Evolutionary conservation across 75 land plant genomes (phyloP).

Genomic region (Larix kaempferi): DNA sequence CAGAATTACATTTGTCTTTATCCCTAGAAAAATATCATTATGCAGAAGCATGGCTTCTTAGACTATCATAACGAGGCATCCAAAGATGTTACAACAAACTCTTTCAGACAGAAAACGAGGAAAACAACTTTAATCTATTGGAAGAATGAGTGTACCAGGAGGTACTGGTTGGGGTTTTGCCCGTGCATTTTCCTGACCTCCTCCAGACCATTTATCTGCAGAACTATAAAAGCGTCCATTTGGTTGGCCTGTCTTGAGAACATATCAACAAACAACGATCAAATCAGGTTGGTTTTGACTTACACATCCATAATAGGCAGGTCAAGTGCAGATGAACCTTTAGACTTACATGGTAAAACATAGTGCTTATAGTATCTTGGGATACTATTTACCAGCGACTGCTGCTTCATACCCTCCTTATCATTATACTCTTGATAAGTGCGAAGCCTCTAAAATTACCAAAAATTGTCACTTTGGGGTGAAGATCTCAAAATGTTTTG

Average conservation of each 20-base stretch:
- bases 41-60: neutral
- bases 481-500: neutral
- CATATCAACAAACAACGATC: constrained; percentile 1
- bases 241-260: neutral
- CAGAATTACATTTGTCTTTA: neutral
- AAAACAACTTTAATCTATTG: constrained; percentile 7
- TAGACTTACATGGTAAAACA: constrained; percentile 68
- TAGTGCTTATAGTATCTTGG: constrained; percentile 93
- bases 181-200: constrained; percentile 15
- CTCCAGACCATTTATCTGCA: constrained; percentile 4
- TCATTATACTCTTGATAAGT: constrained; percentile 79
- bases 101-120: neutral
- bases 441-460: constrained; percentile 50
- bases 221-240: constrained; percentile 3
- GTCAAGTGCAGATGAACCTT: constrained; percentile 7
- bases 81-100: constrained; percentile 8
- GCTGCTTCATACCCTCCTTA: constrained; percentile 86
- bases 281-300: neutral
- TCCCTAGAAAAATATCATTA: neutral
- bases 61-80: constrained; percentile 13
- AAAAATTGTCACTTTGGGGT: neutral
- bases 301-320: neutral
- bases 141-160: neutral
- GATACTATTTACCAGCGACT: constrained; percentile 41
- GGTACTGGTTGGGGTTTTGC: constrained; percentile 20